Percentiles rank a stretch among this genome's conserved stretches.
phyloP scores from a whole-genome alignment of 345 rosid species.

The Leavenworthia alabamica region DNA sequence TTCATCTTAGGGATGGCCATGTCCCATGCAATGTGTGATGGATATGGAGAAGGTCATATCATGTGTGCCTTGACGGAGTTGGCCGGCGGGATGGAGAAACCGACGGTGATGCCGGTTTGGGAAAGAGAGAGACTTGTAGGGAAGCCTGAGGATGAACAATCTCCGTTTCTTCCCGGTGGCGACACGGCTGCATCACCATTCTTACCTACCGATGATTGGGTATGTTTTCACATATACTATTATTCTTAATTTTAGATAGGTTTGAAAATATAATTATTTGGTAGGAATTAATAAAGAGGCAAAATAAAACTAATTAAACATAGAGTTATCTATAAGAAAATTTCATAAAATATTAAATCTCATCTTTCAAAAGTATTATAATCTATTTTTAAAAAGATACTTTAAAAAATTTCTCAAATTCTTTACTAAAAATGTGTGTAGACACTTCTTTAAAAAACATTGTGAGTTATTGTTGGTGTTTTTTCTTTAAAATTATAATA shows the following conservation, averaged over 20 bases:
- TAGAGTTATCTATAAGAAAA: too few species aligned
- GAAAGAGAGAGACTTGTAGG: slow-evolving; percentile 38
- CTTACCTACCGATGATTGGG: slow-evolving; percentile 24
- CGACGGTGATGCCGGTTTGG: slow-evolving; percentile 39
- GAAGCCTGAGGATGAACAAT: not conserved
- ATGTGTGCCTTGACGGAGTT: slow-evolving; percentile 40
- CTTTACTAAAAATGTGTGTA: not conserved
- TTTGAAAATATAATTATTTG: too few species aligned
- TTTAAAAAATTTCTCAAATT: too few species aligned
- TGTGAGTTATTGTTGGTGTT: too few species aligned
- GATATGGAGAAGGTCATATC: slow-evolving; percentile 42
- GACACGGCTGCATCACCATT: slow-evolving; percentile 30
- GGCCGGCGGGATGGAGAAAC: slow-evolving; percentile 29
- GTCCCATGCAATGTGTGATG: slow-evolving; percentile 49
- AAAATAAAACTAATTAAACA: not conserved
- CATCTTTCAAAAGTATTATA: too few species aligned
- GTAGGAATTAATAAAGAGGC: not conserved
- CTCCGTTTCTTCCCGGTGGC: not conserved
- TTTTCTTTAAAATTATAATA: too few species aligned
- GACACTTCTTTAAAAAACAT: too few species aligned
- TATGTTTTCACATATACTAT: not conserved
- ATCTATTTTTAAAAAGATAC: too few species aligned
- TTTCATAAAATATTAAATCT: too few species aligned
- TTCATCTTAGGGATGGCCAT: slow-evolving; percentile 44
- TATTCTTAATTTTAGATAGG: not conserved